Evolutionary conservation across 2,329 filamentous ascomycete species (phyloP), one percentile per base, ranked within the genome.

Genomic region (Dothideomycetes sp.): DNA sequence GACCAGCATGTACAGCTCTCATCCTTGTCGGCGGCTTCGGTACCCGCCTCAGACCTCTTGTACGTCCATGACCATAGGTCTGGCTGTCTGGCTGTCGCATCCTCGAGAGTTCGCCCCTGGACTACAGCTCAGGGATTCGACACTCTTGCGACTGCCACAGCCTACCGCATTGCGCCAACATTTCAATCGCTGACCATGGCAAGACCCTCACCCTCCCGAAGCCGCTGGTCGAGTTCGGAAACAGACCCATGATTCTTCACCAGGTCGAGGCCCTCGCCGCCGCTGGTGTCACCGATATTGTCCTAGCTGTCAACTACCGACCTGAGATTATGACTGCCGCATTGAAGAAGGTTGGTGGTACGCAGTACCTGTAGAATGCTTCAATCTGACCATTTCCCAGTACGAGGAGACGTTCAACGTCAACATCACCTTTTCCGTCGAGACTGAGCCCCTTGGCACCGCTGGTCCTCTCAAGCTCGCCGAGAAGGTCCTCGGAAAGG

Each of bases 1-100:
- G 40, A 49, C 49, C 29, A 45, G 42, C 38, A n/a, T 8, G 19
- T 32, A 24, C 59, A 95, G 87, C 88, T 70, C 82, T 95, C 62
- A 95, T 94, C 81, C 88, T 96, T 62, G 91, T 96, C 67, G 91
- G 91, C 70, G 91, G 89, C 65, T 98, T 95, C 67, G 89, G 89
- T 70, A 98, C 89, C 65, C 88, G 89, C 68, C 82, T 98, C 58
- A 84, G 89, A 62, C 89, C 89, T 72, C 77, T 96, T 60, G 86
- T 94, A 81, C 61, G 56, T 48, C 37, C 38, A n/a, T n/a, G n/a
- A n/a, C n/a, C n/a, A n/a, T n/a, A n/a, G n/a, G n/a, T n/a, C n/a
- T n/a, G n/a, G n/a, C n/a, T n/a, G n/a, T n/a, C n/a, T n/a, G n/a
- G n/a, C n/a, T n/a, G n/a, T n/a, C n/a, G n/a, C n/a, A n/a, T n/a